phyloP scores from a whole-genome alignment of 495 filamentous ascomycete species.

The Lasiosphaeria miniovina region DNA sequence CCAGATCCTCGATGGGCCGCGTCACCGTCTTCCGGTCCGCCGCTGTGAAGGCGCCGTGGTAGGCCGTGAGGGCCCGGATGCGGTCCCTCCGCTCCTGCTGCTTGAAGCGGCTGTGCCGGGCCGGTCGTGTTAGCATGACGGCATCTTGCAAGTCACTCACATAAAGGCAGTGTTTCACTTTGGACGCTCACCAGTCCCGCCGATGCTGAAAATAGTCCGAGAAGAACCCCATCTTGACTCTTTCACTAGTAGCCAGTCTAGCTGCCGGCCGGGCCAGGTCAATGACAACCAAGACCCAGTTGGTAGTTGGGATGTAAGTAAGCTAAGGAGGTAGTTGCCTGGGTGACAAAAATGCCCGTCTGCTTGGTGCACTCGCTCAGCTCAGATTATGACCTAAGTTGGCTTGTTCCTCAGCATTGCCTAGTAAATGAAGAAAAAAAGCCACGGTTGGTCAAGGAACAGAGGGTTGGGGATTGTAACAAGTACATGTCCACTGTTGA shows the following conservation, averaged over 20 bases:
- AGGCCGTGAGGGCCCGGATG: slow-evolving; percentile 65
- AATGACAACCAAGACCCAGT: background rate
- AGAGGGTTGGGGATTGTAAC: too few species aligned
- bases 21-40: slow-evolving; percentile 64
- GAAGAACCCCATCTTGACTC: slow-evolving; percentile 45
- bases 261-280: background rate
- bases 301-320: background rate
- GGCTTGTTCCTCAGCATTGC: too few species aligned
- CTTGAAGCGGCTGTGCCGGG: slow-evolving; percentile 64
- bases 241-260: background rate
- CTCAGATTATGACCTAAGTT: too few species aligned
- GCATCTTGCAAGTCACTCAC: background rate
- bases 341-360: too few species aligned
- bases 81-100: slow-evolving; percentile 67
- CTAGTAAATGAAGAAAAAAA: too few species aligned
- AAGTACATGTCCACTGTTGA: too few species aligned
- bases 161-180: background rate
- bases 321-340: too few species aligned
- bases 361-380: too few species aligned
- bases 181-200: slow-evolving; percentile 51
- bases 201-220: slow-evolving; percentile 60
- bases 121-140: background rate
- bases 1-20: slow-evolving; percentile 73
- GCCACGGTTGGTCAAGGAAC: too few species aligned
- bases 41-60: slow-evolving; percentile 60